Evolutionary conservation across 2,329 filamentous ascomycete species (phyloP), one percentile per base, ranked within the genome.

Genomic region (Fusarium nisikadoi): DNA sequence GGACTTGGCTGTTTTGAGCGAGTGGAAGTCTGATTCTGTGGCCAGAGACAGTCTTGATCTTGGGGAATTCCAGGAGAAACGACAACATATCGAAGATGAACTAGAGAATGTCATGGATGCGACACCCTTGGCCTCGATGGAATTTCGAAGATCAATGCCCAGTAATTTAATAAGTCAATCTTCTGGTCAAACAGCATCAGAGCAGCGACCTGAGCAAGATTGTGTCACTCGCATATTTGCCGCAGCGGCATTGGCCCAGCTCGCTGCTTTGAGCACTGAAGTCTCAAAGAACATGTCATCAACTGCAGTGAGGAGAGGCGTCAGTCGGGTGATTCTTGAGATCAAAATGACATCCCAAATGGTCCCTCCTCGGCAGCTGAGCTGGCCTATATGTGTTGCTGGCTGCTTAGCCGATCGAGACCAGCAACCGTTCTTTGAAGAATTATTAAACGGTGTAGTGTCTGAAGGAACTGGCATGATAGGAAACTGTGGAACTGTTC

Each of bases 151-250:
- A 11, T 4, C 6, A 2, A 5, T 1, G 8, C 6, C 16, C 8
- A 6, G 3, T 6, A 19, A 11, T 12, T 9, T 7, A 8, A n/a
- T 16, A 6, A 39, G 8, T 27, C 20, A 33, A 39, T 3, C 11
- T 2, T 11, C 3, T 3, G 7, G 13, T 19, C 29, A 42, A 5
- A 17, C 4, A 6, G 29, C 6, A 10, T 25, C n/a, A 2, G 16
- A 29, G 5, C 31, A 33, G 13, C 36, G 5, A 19, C 17, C 13
- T 3, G 25, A 38, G 8, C 43, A 27, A 11, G 8, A 29, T 29
- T n/a, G 4, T 19, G 38, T 62, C 3, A 63, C 61, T 33, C 61
- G 61, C 2, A 62, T 63, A 14, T 63, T 52, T 7, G 61, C 61
- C 9, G 6, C 61, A 0, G 56, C 38, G 5, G 43, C 25, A 3